Percentiles rank a stretch among this genome's conserved stretches.
Evolutionary conservation across 768 basidiomycete genomes (phyloP).

Genomic region (Trametes coccinea): DNA sequence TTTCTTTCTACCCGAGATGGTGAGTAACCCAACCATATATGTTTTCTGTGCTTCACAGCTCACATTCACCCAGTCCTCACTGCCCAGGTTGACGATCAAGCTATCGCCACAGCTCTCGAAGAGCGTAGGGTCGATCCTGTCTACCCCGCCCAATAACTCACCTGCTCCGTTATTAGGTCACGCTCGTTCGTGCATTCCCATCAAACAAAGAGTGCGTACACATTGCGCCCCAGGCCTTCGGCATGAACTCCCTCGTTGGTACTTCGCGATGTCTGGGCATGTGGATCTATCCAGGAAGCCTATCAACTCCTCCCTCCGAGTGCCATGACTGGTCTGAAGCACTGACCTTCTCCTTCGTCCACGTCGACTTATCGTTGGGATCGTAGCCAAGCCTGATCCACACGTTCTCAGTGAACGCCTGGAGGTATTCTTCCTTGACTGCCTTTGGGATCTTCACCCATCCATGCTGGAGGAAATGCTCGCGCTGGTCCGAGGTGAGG

Average conservation of each 20-base stretch:
- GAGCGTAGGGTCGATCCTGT: slow-evolving; percentile 33
- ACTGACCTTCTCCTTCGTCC: slow-evolving; percentile 32
- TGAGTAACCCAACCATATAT: neutral
- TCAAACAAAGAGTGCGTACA: slow-evolving; percentile 1
- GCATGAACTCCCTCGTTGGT: slow-evolving; percentile 31
- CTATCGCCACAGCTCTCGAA: slow-evolving; percentile 34
- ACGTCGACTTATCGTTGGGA: slow-evolving; percentile 38
- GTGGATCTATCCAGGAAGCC: slow-evolving; percentile 24
- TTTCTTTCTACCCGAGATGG: slow-evolving; percentile 12
- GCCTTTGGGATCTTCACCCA: slow-evolving; percentile 35
- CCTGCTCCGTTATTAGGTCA: slow-evolving; percentile 19
- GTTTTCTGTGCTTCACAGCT: neutral
- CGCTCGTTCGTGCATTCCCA: no score
- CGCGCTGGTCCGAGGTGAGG: slow-evolving; percentile 32
- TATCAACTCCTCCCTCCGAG: neutral
- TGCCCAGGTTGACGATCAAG: slow-evolving; percentile 41
- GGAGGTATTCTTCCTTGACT: slow-evolving; percentile 33
- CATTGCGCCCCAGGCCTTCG: slow-evolving; percentile 29
- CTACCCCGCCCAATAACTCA: slow-evolving; percentile 39
- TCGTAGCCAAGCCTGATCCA: slow-evolving; percentile 37
- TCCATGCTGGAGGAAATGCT: slow-evolving; percentile 38
- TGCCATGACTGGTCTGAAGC: neutral
- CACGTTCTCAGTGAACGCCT: slow-evolving; percentile 34
- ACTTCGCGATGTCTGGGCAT: slow-evolving; percentile 35
- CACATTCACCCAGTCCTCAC: slow-evolving; percentile 29